Evolutionary conservation across 306 rosid species (phyloP), one percentile per base, ranked within the genome.

Genomic region (Phaseolus lunatus): DNA sequence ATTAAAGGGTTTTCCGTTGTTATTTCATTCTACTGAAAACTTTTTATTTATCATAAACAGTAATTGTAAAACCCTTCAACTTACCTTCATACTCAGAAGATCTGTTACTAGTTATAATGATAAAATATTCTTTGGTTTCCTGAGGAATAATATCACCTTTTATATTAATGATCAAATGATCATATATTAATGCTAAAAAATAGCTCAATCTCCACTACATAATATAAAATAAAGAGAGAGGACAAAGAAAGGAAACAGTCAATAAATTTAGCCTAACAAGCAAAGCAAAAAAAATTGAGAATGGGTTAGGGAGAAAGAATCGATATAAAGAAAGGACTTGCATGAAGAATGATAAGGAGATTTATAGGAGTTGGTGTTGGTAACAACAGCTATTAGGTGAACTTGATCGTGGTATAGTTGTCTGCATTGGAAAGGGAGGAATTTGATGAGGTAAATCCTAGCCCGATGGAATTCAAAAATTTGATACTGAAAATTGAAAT

Each of bases 151-250:
- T 18, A 43, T 16, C 65, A 31, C 45, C 44, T 18, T 44, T 67
- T 18, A 20, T 13, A 13, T 18, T 19, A 49, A 49, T 49, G 56
- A 15, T 48, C 26, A 14, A 37, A 14, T 20, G 22, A 75, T 27
- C 7, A 67, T 43, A 67, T 22, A 12, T 66, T 66, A 43, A 67
- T 43, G 20, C 72, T 67, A 1, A 43, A 67, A 24, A 67, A 43
- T 29, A 61, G 26, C 16, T 22, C 9, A 52, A 72, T 47, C 23
- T 35, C 39, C 7, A 31, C 2, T 31, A 31, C 33, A 35, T 31
- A 33, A 14, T 20, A 72, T 53, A 72, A 16, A 56, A 56, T 23
- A 24, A 57, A 23, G 6, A 24, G 27, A 57, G 56, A 58, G 45
- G 3, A 4, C 1, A 1, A 22, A 9, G n/a, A 37, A 37, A 72